Evolutionary conservation across 345 rosid species (phyloP).

Genomic region (Barbarea vulgaris): DNA sequence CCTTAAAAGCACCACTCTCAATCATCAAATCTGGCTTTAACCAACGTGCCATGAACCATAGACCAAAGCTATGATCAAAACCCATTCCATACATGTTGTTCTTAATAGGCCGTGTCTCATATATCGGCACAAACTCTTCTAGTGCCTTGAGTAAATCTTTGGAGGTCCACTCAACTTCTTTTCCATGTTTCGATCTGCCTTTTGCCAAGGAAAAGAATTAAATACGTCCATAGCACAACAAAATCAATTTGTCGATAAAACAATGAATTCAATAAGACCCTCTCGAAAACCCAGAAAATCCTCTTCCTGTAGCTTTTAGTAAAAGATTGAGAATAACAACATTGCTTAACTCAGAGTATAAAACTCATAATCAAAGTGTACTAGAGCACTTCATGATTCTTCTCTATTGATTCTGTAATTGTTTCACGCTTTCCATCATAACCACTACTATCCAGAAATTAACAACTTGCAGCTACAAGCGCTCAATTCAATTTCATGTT

Average conservation of each 20-base stretch:
- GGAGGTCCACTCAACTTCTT: constrained; percentile 90
- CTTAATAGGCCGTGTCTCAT: constrained; percentile 92
- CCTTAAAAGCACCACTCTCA: constrained; percentile 99
- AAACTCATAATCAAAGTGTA: constrained; percentile 13
- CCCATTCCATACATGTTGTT: constrained; percentile 98
- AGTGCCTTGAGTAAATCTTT: constrained; percentile 87
- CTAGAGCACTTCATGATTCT: neutral
- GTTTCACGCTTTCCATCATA: neutral
- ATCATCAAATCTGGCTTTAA: constrained; percentile 93
- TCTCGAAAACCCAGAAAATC: constrained; percentile 1
- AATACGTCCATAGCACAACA: constrained; percentile 46
- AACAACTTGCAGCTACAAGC: neutral
- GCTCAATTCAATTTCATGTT: neutral
- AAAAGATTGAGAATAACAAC: neutral
- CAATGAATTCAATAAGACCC: neutral
- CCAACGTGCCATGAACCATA: constrained; percentile 93
- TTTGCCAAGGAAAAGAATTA: constrained; percentile 73
- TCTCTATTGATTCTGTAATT: neutral
- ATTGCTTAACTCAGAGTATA: constrained; percentile 3
- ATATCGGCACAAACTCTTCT: constrained; percentile 91
- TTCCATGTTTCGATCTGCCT: constrained; percentile 99
- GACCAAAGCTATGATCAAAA: constrained; percentile 98
- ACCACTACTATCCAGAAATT: constrained; percentile 1
- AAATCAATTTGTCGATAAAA: neutral
- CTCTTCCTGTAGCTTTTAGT: neutral